Base-by-base conservation (phyloP, 257 asterid species). In the Solanum pennellii region DNA sequence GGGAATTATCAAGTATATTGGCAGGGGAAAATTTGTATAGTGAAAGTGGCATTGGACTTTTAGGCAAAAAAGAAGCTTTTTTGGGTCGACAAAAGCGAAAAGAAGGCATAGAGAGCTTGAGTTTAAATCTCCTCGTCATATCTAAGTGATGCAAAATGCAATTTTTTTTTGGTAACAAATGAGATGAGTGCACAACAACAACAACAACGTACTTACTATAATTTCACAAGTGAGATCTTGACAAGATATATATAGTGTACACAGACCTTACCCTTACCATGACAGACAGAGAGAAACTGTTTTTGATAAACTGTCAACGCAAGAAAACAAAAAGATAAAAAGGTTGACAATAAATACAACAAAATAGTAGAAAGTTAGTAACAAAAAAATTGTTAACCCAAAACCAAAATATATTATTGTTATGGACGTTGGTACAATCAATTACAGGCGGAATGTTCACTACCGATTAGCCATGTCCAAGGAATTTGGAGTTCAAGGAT, bases 61-160 rank as follows among this genome's bases (percentile, higher is more conserved):
- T 86, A 44, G 93, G 91, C 90, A 72, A 31, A 25, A 84, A 71
- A 45, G 90, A 68, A 49, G 87, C 27, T 6, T 86, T 73, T 39
- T 76, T 92, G 68, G 92, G 87, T 35, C 91, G 89, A 74, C 94
- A 92, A 27, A 92, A 31, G 21, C 89, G 91, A 42, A 92, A 71
- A 62, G 92, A 90, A 83, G 88, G 47, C 59, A 90, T 86, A 59
- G 86, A 74, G 3, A 92, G 29, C 75, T 83, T 79, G 59, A 92
- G 88, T 52, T 90, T 92, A 88, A 89, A 88, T 56, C 88, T 88
- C 68, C 87, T 92, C 14, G 85, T 47, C 92, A 92, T 91, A 15
- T 71, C 74, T 79, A 35, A 31, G 59, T 65, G n/a, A 35, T 65
- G 71, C 2, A 5, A 25, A 76, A 42, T 16, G 25, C 39, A 75